Conservation (phyloP, 1,284 basidiomycete species). For the Malassezia arunalokei region DNA sequence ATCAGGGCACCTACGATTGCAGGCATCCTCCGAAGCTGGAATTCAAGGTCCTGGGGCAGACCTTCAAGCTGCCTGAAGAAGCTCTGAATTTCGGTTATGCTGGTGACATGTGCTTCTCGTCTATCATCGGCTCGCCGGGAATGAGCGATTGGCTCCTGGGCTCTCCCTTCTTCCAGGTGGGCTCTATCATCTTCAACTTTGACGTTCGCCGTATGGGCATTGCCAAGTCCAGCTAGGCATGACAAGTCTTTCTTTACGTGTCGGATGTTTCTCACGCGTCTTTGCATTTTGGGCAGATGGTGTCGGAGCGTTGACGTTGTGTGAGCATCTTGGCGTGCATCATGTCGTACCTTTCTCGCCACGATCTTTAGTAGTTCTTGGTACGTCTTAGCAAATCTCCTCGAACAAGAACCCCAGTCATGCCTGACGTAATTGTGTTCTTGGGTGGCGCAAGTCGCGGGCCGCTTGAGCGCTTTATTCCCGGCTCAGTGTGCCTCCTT, state of each 20-base stretch:
- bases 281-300: too few species aligned
- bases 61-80: slow-evolving; percentile 20
- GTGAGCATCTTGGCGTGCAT: too few species aligned
- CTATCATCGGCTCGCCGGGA: slow-evolving; percentile 34
- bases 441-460: too few species aligned
- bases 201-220: slow-evolving; percentile 48
- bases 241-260: not conserved
- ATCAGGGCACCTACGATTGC: slow-evolving; percentile 42
- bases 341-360: too few species aligned
- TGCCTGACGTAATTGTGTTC: too few species aligned
- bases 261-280: too few species aligned
- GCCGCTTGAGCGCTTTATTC: too few species aligned
- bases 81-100: slow-evolving; percentile 27
- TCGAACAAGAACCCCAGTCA: too few species aligned
- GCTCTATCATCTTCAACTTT: slow-evolving; percentile 47
- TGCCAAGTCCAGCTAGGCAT: slow-evolving; percentile 18
- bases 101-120: slow-evolving; percentile 29
- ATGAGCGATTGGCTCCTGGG: slow-evolving; percentile 47
- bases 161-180: slow-evolving; percentile 39
- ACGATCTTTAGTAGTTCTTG: too few species aligned
- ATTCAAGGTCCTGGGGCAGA: slow-evolving; percentile 43
- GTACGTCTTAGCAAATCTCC: too few species aligned
- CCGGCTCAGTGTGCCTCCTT: too few species aligned
- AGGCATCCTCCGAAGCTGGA: slow-evolving; percentile 31
- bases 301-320: too few species aligned